Conservation (phyloP, 1,284 basidiomycete species). For the Athelia psychrophila region DNA sequence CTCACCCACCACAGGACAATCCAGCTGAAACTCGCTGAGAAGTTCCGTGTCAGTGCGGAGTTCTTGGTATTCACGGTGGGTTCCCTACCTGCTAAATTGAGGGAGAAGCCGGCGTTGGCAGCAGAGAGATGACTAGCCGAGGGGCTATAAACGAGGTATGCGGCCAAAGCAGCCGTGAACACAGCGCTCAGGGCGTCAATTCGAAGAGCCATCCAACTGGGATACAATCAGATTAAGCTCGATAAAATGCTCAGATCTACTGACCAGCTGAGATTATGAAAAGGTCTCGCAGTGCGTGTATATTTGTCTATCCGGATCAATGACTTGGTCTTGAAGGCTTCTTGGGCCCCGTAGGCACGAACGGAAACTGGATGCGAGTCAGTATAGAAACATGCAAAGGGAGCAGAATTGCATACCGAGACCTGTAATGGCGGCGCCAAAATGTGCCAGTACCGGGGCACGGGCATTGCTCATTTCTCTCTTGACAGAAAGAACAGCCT, state of each 20-base stretch:
- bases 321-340: slow-evolving; percentile 43
- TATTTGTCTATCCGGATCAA: slow-evolving; percentile 45
- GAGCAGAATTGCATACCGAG: slow-evolving; percentile 41
- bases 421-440: slow-evolving; percentile 66
- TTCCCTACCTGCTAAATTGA: slow-evolving; percentile 39
- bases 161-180: slow-evolving; percentile 50
- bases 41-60: neutral
- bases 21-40: slow-evolving; percentile 46
- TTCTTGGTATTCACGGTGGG: neutral
- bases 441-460: slow-evolving; percentile 66
- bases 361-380: slow-evolving; percentile 46
- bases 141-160: slow-evolving; percentile 47
- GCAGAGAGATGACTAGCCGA: slow-evolving; percentile 27
- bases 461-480: slow-evolving; percentile 38
- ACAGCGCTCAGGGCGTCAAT: slow-evolving; percentile 49
- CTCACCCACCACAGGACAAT: slow-evolving; percentile 59
- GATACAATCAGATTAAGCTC: neutral
- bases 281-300: slow-evolving; percentile 41
- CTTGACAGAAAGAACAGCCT: slow-evolving; percentile 16
- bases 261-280: slow-evolving; percentile 50
- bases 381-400: slow-evolving; percentile 37
- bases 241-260: slow-evolving; percentile 14
- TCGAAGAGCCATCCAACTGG: slow-evolving; percentile 54
- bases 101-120: slow-evolving; percentile 10
- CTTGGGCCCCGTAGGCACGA: slow-evolving; percentile 55